phyloP scores from a whole-genome alignment of 225 moss, liverwort and hornwort genomes.

The Rhytidiadelphus loreus region DNA sequence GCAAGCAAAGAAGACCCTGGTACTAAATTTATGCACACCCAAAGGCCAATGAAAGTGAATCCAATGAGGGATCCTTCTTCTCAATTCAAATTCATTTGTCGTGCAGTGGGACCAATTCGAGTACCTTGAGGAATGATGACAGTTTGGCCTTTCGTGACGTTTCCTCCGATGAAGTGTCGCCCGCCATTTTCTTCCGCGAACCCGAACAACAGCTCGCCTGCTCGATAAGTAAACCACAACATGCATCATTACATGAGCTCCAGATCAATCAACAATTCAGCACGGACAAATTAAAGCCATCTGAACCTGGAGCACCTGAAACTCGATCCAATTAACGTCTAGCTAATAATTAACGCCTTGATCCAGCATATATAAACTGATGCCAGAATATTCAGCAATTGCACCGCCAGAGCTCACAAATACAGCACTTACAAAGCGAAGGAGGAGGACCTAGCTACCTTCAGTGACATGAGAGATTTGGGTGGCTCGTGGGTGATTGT shows the following conservation, averaged over 20 bases:
- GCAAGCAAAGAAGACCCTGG: neutral
- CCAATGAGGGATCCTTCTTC: neutral
- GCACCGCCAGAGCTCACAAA: neutral
- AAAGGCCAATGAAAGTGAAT: neutral
- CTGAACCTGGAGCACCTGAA: neutral
- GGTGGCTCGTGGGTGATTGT: slow-evolving; percentile 16
- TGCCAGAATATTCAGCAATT: neutral
- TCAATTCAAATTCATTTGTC: neutral
- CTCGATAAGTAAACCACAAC: neutral
- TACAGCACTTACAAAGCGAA: too few species aligned
- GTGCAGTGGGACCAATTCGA: neutral
- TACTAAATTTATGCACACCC: neutral
- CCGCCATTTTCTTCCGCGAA: slow-evolving; percentile 28
- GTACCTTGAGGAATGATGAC: slow-evolving; percentile 35
- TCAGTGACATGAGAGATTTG: slow-evolving; percentile 21
- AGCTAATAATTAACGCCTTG: too few species aligned
- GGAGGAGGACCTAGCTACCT: neutral
- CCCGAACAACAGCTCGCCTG: slow-evolving; percentile 18
- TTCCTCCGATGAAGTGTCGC: slow-evolving; percentile 16
- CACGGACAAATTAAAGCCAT: neutral
- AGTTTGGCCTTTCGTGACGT: slow-evolving; percentile 22
- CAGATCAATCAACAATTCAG: neutral
- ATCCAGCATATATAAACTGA: neutral
- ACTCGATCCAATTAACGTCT: neutral
- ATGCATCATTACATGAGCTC: neutral